Evolutionary conservation across 2,329 filamentous ascomycete genomes (phyloP), one percentile per base, ranked within the genome.

Genomic region (Niveomyces coronatus): DNA sequence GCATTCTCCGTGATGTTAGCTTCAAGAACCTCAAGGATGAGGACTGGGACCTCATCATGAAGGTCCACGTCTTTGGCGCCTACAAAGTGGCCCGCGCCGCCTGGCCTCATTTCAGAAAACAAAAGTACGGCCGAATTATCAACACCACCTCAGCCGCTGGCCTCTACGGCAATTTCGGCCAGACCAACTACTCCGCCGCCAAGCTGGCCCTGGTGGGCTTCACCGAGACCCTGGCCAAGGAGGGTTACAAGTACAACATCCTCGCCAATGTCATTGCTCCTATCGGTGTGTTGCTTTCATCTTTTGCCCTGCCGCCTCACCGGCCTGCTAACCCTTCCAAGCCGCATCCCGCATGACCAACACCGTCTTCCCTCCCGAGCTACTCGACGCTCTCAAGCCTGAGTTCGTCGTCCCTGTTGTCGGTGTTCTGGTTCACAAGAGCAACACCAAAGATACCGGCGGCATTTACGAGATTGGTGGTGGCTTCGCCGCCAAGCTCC

Each of bases 1-100:
- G 91, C 55, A 96, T 96, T 56, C 73, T 94, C 44, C 82, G 89
- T 44, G 88, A 96, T 66, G 63, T 96, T 57, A 89, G 85, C 73
- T 96, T 98, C 71, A 94, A 94, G 76, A 96, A 96, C 67, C 93
- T 96, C 76, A 91, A 82, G 62, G 91, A 98, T 61, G 66, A 82
- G 57, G 91, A 98, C 62, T 98, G 91, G 91, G 89, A 98, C 58
- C 67, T 95, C 50, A 84, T 95, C 58, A 85, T 89, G 64, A 82
- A 79, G 59, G 89, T 96, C 41, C 89, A 98, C 64, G 79, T 95
- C 53, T 83, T 79, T 57, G 91, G 91, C 51, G 82, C 87, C 54
- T 98, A 94, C 74, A 96, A 94, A 76, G 94, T 85, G 61, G 75
- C 91, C 44, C 81, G 79, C 61, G 91, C 91, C 46, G 91, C 91